Percentiles rank a stretch among this genome's conserved stretches.
Evolutionary conservation across 2,329 filamentous ascomycete genomes (phyloP).

Genomic region (Exserohilum turcica): DNA sequence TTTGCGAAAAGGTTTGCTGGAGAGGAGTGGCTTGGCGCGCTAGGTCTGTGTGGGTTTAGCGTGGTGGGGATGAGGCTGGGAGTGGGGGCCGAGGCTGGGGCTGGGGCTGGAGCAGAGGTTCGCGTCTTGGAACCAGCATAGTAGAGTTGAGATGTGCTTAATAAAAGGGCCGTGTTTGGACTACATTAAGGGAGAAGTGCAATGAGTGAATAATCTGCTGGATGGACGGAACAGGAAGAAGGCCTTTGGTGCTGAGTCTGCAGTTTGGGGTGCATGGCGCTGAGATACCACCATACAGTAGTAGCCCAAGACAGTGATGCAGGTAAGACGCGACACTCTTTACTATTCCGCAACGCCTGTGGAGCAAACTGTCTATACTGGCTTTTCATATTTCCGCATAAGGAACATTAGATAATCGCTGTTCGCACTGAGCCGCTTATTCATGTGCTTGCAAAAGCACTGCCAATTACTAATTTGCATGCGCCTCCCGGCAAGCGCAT

Average conservation of each 20-base stretch:
- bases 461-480: conserved; percentile 18
- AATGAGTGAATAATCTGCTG: no score
- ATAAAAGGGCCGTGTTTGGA: no score
- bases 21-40: conserved; percentile 10
- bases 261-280: not conserved
- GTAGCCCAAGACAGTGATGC: not conserved
- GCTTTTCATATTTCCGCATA: not conserved
- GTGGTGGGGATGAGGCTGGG: no score
- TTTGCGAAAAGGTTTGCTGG: conserved; percentile 34
- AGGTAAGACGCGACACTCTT: not conserved
- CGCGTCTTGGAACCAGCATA: no score
- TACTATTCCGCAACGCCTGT: not conserved
- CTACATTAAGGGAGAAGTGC: no score
- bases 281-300: not conserved
- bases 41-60: not conserved
- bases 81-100: no score
- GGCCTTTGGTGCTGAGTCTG: not conserved
- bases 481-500: conserved; percentile 11
- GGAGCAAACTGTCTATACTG: not conserved
- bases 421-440: conserved; percentile 12
- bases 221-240: not conserved
- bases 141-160: no score
- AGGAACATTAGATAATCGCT: not conserved
- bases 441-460: conserved; percentile 3
- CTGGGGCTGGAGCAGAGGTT: no score